Evolutionary conservation across 176 grass and related monocot species (phyloP), one percentile per base, ranked within the genome.

Genomic region (Olyra latifolia): DNA sequence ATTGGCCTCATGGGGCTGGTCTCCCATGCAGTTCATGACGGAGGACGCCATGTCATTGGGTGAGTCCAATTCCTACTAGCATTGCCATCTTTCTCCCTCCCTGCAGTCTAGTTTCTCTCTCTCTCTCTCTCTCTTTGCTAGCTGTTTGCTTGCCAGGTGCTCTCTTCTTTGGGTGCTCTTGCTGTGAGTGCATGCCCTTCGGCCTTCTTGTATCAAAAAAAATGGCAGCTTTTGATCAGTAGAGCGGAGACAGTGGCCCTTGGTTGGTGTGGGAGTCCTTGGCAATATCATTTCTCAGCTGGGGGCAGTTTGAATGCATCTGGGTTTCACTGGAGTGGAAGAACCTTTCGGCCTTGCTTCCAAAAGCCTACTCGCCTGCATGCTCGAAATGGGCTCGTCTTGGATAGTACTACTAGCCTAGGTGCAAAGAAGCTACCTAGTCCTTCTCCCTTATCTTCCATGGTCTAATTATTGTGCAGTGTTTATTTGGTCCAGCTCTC

Each of bases 41-140:
- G 95, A 77, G 95, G 95, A 17, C 92, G 95, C 80, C 95, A 98
- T 91, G 95, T 98, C 41, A 88, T 98, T 76, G 95, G 95, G 95
- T 98, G 72, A 43, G 80, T 71, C 40, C 62, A 68, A 40, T 63
- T 59, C 66, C 32, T 45, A 62, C 59, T 32, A 85, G 42, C 81
- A 74, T 66, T 24, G 32, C 6, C 55, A n/a, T 14, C 28, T 35
- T 23, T 54, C 41, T 19, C 52, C 67, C 60, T 82, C 56, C 69
- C 19, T 72, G n/a, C n/a, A n/a, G n/a, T n/a, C n/a, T n/a, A n/a
- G n/a, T n/a, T 56, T 78, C 53, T 47, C 14, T 63, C 74, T 53
- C 10, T 49, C 44, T 76, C 8, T 27, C 6, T 40, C 4, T 0
- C 1, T 75, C 17, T 54, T 3, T 58, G 53, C 55, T 82, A 53